Percentiles rank a stretch among this genome's conserved stretches.
These are phyloP conservation scores for Arachis monticola DNA, from an alignment of 331 rosid species.

Conservation along the genomic window DNA sequence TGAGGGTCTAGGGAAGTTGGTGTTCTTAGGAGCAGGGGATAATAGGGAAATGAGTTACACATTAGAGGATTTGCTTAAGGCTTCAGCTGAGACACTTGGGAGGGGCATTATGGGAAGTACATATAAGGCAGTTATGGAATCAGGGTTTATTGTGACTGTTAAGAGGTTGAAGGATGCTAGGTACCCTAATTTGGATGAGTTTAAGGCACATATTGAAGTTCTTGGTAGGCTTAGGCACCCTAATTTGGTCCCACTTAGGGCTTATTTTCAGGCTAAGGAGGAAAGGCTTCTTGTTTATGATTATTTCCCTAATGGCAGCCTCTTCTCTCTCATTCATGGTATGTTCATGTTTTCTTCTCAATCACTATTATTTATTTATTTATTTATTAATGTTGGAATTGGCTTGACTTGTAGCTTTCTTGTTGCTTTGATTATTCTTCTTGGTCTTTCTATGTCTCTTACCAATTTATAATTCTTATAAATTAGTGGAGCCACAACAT, in stretches of 20 bases:
- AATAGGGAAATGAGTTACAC: conserved; percentile 80
- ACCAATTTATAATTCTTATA: background rate
- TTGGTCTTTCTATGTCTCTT: background rate
- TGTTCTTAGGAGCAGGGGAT: conserved; percentile 97
- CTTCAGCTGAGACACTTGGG: conserved; percentile 91
- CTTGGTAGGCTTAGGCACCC: conserved; percentile 83
- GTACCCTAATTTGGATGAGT: conserved; percentile 72
- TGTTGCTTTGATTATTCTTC: background rate
- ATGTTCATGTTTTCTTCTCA: background rate
- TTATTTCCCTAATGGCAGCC: conserved; percentile 96
- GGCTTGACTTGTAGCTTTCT: background rate
- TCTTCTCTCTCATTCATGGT: conserved; percentile 94
- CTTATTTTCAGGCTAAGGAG: conserved; percentile 93
- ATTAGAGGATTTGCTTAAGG: conserved; percentile 81
- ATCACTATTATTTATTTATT: background rate
- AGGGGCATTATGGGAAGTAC: conserved; percentile 91
- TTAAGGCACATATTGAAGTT: conserved; percentile 62
- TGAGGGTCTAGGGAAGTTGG: conserved; percentile 89
- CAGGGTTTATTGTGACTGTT: conserved; percentile 87
- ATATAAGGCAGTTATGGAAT: conserved; percentile 95
- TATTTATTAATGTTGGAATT: background rate
- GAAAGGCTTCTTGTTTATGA: conserved; percentile 90
- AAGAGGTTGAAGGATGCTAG: conserved; percentile 85
- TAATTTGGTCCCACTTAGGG: conserved; percentile 89
- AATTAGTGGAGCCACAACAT: background rate